Evolutionary conservation across 768 basidiomycete genomes (phyloP), one percentile per base, ranked within the genome.

Genomic region (Tricholoma sp.): DNA sequence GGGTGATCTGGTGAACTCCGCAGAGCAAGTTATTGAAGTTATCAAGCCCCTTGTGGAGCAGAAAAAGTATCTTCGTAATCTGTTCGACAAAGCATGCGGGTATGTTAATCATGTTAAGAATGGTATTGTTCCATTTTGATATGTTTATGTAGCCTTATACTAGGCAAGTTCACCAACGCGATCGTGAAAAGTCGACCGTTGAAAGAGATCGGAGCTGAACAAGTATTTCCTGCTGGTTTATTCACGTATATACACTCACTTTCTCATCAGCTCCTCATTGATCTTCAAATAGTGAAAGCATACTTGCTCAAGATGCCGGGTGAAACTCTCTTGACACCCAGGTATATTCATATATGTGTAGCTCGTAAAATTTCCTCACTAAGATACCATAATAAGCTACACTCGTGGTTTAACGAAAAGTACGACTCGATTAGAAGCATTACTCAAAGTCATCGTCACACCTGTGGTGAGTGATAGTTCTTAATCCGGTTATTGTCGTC

Each of bases 371-470:
- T 27, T 47, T 47, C 31, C 57, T 27, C 35, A 41, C 32, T 11
- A 47, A 65, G 39, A 21, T 27, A 49, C 63, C 65, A 12, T 45
- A 2, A 16, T 57, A 67, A 95, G 94, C 32, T 98, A 95, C 67
- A 84, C 86, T 7, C 85, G 89, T 45, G 86, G 86, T 57, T 77
- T 98, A 37, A 85, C 80, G 24, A 96, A 94, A 63, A 87, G 81
- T 41, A 90, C 91, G 0, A 82, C 85, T 2, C 82, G 88, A 51
- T 71, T 98, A 46, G 97, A 99, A 71, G 91, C 93, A 1, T 75
- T 99, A 63, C 82, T 99, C 54, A 98, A 99, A 72, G 92, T 97
- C 57, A 90, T 98, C 55, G 85, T 98, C 19, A 95, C 93, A 0
- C 96, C 96, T 1, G 89, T 87, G 59, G 93, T 92, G 70, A 58